These are phyloP conservation scores for Trametes cubensis DNA, from an alignment of 768 basidiomycete genomes.

Conservation along the genomic window DNA sequence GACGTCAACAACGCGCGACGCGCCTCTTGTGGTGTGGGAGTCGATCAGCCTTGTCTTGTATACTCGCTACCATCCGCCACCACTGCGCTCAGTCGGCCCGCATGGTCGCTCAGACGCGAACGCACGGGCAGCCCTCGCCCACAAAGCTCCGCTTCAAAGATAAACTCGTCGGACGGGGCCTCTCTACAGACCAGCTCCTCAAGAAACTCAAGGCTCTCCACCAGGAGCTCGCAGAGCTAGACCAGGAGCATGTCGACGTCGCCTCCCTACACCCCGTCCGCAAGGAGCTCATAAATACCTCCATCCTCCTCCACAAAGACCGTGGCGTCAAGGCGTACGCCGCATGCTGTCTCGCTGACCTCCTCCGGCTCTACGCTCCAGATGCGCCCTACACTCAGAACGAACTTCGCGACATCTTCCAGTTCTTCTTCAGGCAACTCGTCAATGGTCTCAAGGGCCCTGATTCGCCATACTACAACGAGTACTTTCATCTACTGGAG, in stretches of 20 bases:
- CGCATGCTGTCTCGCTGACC: slow-evolving; percentile 92
- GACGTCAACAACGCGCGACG: slow-evolving; percentile 28
- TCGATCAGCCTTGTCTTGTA: not conserved
- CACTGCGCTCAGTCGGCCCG: slow-evolving; percentile 25
- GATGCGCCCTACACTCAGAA: slow-evolving; percentile 92
- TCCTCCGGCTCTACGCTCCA: slow-evolving; percentile 92
- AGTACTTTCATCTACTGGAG: slow-evolving; percentile 95
- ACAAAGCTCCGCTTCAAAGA: slow-evolving; percentile 79
- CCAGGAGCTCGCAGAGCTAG: slow-evolving; percentile 74
- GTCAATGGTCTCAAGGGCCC: slow-evolving; percentile 69
- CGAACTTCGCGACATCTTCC: slow-evolving; percentile 94
- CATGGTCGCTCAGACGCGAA: slow-evolving; percentile 80
- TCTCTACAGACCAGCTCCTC: slow-evolving; percentile 79
- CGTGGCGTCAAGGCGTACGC: slow-evolving; percentile 93
- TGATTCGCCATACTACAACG: slow-evolving; percentile 83
- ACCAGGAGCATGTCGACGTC: slow-evolving; percentile 85
- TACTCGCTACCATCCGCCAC: not conserved
- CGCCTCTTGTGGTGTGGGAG: slow-evolving; percentile 1
- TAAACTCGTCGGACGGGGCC: slow-evolving; percentile 75
- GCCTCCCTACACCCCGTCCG: slow-evolving; percentile 68
- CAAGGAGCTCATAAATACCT: slow-evolving; percentile 77
- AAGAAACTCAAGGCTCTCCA: slow-evolving; percentile 86
- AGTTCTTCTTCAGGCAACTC: slow-evolving; percentile 93
- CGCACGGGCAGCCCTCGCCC: slow-evolving; percentile 51
- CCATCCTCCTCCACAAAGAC: slow-evolving; percentile 92